Conservation (phyloP, 495 filamentous ascomycete genomes). For the Daldinia decipiens region DNA sequence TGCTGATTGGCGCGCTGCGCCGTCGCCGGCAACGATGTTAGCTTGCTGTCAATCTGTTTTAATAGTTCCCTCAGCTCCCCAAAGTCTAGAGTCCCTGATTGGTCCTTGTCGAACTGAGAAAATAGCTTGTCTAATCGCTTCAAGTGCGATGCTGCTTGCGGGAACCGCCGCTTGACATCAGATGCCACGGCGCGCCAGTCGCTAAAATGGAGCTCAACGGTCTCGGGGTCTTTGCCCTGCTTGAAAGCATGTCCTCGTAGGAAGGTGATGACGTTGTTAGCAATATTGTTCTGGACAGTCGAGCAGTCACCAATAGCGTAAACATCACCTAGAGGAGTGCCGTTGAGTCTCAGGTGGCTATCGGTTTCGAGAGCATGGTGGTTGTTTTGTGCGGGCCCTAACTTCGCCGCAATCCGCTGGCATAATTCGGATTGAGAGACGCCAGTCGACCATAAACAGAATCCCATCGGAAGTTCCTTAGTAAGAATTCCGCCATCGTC, state of each 20-base stretch:
- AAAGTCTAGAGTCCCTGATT: conserved; percentile 92
- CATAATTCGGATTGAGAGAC: conserved; percentile 88
- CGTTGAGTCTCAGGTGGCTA: conserved; percentile 89
- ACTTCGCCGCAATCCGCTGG: conserved; percentile 74
- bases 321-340: conserved; percentile 91
- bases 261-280: conserved; percentile 86
- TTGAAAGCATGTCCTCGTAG: conserved; percentile 92
- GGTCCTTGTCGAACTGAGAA: conserved; percentile 89
- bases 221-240: conserved; percentile 85
- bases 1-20: conserved; percentile 99
- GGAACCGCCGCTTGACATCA: conserved; percentile 87
- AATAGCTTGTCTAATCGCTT: conserved; percentile 90
- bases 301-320: conserved; percentile 98
- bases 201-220: conserved; percentile 79
- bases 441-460: conserved; percentile 98
- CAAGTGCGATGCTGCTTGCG: conserved; percentile 91
- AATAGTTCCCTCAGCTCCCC: conserved; percentile 89
- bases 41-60: conserved; percentile 87
- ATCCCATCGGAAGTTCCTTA: conserved; percentile 95
- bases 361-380: conserved; percentile 94
- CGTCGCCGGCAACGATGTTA: conserved; percentile 85
- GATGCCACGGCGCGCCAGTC: conserved; percentile 89
- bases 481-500: conserved; percentile 76
- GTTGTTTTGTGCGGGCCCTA: conserved; percentile 82
- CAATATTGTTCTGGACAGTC: conserved; percentile 95